A percentile compares a stretch with the other conserved stretches of the same genome.
phyloP scores from a whole-genome alignment of 495 filamentous ascomycete species.

The Jackrogersella multiformis region DNA sequence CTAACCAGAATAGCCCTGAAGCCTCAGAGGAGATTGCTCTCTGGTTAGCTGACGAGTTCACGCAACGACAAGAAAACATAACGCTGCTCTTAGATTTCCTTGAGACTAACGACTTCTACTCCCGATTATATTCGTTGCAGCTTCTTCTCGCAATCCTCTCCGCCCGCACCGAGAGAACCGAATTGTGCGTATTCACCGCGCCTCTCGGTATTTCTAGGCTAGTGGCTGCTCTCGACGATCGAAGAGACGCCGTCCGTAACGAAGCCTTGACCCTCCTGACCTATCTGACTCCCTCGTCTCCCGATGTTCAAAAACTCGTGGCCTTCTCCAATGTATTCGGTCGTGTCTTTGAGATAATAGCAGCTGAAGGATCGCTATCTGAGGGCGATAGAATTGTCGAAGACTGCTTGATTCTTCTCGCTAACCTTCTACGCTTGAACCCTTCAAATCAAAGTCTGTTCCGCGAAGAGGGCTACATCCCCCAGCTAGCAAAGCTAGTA shows the following conservation, averaged over 20 bases:
- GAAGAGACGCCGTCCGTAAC: conserved; percentile 87
- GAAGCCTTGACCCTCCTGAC: conserved; percentile 65
- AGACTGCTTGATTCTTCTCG: conserved; percentile 92
- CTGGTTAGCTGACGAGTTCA: conserved; percentile 98
- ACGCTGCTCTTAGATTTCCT: conserved; percentile 88
- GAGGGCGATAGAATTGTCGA: conserved; percentile 91
- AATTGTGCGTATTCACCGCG: conserved; percentile 91
- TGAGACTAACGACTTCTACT: conserved; percentile 89
- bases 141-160: conserved; percentile 84
- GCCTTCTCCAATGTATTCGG: conserved; percentile 96
- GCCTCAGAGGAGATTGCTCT: conserved; percentile 96
- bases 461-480: conserved; percentile 86
- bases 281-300: conserved; percentile 60
- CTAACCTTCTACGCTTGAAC: conserved; percentile 89
- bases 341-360: conserved; percentile 81
- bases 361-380: conserved; percentile 79
- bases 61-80: conserved; percentile 98
- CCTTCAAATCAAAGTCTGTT: conserved; percentile 94
- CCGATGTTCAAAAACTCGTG: conserved; percentile 88
- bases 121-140: conserved; percentile 90
- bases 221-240: conserved; percentile 83
- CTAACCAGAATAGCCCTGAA: conserved; percentile 74
- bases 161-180: conserved; percentile 92
- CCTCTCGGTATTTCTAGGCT: conserved; percentile 88
- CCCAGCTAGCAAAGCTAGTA: conserved; percentile 75